A percentile compares a stretch with the other conserved stretches of the same genome.
Evolutionary conservation across 2,329 filamentous ascomycete species (phyloP).

Genomic region (Bertia moriformis): DNA sequence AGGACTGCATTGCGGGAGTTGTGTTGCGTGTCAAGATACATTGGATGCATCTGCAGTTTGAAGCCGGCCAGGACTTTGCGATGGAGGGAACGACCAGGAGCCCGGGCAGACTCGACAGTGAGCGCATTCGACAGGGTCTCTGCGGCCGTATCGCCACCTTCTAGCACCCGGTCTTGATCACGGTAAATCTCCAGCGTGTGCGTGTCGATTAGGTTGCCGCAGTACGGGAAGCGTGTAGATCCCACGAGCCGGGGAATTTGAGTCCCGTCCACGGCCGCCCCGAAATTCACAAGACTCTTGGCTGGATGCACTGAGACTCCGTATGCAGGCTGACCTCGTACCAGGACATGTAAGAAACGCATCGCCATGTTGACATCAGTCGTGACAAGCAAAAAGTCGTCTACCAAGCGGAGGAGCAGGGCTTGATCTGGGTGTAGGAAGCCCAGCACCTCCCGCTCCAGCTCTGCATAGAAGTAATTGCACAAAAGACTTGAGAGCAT

Average conservation of each 20-base stretch:
- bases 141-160: constrained; percentile 10
- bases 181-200: constrained; percentile 42
- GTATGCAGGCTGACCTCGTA: constrained; percentile 39
- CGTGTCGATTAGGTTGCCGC: constrained; percentile 44
- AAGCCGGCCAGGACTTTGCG: constrained; percentile 16
- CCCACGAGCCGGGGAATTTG: constrained; percentile 21
- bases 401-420: constrained; percentile 44
- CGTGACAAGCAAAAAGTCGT: constrained; percentile 53
- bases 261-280: constrained; percentile 27
- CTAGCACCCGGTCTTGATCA: constrained; percentile 29
- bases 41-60: constrained; percentile 43
- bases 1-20: constrained; percentile 40
- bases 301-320: constrained; percentile 42
- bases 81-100: not conserved
- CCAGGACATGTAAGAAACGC: constrained; percentile 44
- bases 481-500: constrained; percentile 50
- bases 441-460: constrained; percentile 38
- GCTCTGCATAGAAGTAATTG: constrained; percentile 52
- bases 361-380: constrained; percentile 31
- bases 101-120: not conserved
- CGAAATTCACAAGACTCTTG: constrained; percentile 51
- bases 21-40: constrained; percentile 41
- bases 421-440: constrained; percentile 32
- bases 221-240: constrained; percentile 38
- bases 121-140: not conserved